Evolutionary conservation across 2,329 filamentous ascomycete species (phyloP).

Genomic region (Endoconidiophora laricicola): DNA sequence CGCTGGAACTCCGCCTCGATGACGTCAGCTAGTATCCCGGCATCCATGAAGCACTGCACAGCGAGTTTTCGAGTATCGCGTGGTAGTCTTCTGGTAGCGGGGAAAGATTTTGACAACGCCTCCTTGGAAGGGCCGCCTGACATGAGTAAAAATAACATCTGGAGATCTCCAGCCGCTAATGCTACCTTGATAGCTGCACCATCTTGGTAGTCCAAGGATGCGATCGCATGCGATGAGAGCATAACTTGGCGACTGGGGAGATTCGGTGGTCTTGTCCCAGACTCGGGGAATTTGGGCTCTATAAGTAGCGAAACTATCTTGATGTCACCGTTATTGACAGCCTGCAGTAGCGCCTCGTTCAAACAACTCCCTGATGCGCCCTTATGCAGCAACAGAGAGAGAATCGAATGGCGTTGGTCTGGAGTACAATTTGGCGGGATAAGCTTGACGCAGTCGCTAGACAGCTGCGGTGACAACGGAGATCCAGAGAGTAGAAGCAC

Average conservation of each 20-base stretch:
- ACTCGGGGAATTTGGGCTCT: conserved; percentile 28
- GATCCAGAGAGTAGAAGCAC: conserved; percentile 30
- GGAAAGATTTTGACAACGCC: conserved; percentile 33
- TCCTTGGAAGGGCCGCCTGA: conserved; percentile 28
- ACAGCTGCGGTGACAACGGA: conserved; percentile 26
- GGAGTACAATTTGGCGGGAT: conserved; percentile 30
- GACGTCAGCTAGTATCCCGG: conserved; percentile 29
- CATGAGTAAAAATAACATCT: conserved; percentile 31
- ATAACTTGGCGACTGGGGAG: conserved; percentile 11
- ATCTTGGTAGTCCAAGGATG: conserved; percentile 35
- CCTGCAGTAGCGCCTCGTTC: conserved; percentile 33
- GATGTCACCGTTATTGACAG: conserved; percentile 30
- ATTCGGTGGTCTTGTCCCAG: conserved; percentile 14
- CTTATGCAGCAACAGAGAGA: conserved; percentile 31
- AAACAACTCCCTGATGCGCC: conserved; percentile 32
- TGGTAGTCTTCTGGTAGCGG: conserved; percentile 28
- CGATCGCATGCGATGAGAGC: conserved; percentile 27
- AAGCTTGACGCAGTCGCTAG: conserved; percentile 32
- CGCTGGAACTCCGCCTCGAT: conserved; percentile 35
- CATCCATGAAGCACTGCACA: conserved; percentile 32
- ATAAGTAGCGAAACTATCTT: conserved; percentile 33
- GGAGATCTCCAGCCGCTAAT: conserved; percentile 27
- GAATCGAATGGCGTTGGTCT: conserved; percentile 28
- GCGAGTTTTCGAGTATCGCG: conserved; percentile 29
- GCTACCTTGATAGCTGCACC: conserved; percentile 35